Percentiles rank a stretch among this genome's conserved stretches.
These are phyloP conservation scores for Sporisorium exsertum DNA, from an alignment of 1,284 basidiomycete genomes.

Conservation along the genomic window DNA sequence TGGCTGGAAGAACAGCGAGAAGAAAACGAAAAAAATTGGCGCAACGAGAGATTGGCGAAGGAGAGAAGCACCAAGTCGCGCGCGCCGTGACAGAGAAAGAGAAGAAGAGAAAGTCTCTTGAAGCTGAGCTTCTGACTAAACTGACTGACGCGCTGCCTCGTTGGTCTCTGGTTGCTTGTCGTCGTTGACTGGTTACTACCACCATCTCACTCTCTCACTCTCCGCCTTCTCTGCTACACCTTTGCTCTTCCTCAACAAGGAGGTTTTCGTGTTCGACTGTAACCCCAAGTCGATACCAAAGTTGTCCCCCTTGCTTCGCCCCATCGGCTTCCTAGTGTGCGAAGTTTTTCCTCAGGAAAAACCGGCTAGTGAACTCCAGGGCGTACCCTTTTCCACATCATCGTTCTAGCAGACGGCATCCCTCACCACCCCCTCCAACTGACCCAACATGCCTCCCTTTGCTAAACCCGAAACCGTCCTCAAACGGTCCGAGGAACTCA, in stretches of 20 bases:
- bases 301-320: constrained; percentile 47
- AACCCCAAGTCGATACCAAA: constrained; percentile 19
- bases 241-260: constrained; percentile 16
- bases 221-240: constrained; percentile 50
- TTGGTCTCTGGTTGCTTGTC: not conserved
- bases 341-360: constrained; percentile 28
- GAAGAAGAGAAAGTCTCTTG: not conserved
- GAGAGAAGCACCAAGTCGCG: not conserved
- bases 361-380: constrained; percentile 53
- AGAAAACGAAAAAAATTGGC: constrained; percentile 10
- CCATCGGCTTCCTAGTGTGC: constrained; percentile 52
- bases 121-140: not conserved
- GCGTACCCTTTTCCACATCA: constrained; percentile 13
- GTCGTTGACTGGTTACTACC: constrained; percentile 24
- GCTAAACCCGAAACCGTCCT: constrained; percentile 90
- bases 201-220: constrained; percentile 24
- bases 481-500: constrained; percentile 87
- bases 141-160: constrained; percentile 10
- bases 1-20: constrained; percentile 1
- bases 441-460: constrained; percentile 77
- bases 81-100: not conserved
- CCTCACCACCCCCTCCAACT: constrained; percentile 7
- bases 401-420: constrained; percentile 45
- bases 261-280: constrained; percentile 35
- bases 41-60: constrained; percentile 4